Percentiles rank a stretch among this genome's conserved stretches.
Conservation (phyloP, 306 rosid genomes). For the Prosopis cineraria region DNA sequence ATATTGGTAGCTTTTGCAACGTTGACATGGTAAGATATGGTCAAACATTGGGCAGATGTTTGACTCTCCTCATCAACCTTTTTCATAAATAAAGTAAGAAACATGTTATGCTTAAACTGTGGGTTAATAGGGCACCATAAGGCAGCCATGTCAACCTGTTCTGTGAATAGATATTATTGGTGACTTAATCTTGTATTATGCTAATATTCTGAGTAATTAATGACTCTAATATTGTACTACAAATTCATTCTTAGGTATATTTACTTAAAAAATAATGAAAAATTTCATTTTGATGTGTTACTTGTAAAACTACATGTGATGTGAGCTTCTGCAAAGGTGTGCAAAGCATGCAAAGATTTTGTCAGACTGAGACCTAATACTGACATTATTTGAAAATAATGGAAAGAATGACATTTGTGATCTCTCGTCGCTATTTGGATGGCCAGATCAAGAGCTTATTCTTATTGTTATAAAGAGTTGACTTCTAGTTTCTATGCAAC, state of each 20-base stretch:
- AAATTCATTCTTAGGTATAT: not conserved
- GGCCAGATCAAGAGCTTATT: slow-evolving; percentile 10
- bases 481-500: slow-evolving; percentile 14
- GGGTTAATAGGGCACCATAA: not conserved
- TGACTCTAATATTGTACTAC: not conserved
- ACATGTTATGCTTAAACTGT: not conserved
- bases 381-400: not conserved
- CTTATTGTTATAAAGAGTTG: slow-evolving; percentile 19
- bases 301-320: not conserved
- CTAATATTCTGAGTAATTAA: not conserved
- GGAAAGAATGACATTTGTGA: not conserved
- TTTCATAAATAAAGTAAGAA: not conserved
- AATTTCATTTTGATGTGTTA: not conserved
- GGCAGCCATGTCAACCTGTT: not conserved
- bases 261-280: not conserved
- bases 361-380: not conserved
- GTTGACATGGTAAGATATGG: not conserved
- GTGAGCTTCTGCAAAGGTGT: not conserved
- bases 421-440: not conserved
- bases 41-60: not conserved
- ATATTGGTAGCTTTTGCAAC: not conserved
- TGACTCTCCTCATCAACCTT: not conserved
- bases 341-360: not conserved
- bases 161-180: not conserved
- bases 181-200: no score